Percentiles rank a stretch among this genome's conserved stretches.
Evolutionary conservation across 2,329 filamentous ascomycete genomes (phyloP).

Genomic region (Talaromyces islandicus): DNA sequence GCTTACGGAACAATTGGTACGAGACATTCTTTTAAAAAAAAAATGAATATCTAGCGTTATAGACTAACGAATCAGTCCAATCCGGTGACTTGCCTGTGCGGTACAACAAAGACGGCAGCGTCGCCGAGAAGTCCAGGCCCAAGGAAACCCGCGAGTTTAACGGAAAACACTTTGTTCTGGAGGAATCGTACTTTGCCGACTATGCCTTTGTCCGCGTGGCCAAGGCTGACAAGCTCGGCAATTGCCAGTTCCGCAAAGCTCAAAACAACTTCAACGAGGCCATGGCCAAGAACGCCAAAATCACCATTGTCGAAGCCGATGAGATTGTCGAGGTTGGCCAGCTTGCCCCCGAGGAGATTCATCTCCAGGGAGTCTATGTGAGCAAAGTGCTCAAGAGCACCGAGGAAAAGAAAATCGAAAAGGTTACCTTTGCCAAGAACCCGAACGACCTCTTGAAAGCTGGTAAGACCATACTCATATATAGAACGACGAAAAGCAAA

Average conservation of each 20-base stretch:
- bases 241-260: slow-evolving; percentile 71
- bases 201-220: slow-evolving; percentile 71
- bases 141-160: slow-evolving; percentile 69
- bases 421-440: slow-evolving; percentile 69
- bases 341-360: slow-evolving; percentile 66
- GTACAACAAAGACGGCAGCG: slow-evolving; percentile 72
- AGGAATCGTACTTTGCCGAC: slow-evolving; percentile 69
- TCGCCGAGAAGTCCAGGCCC: slow-evolving; percentile 63
- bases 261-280: slow-evolving; percentile 69
- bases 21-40: neutral
- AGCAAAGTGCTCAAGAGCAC: slow-evolving; percentile 73
- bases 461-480: slow-evolving; percentile 37
- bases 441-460: slow-evolving; percentile 41
- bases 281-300: slow-evolving; percentile 73
- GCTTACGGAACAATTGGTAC: slow-evolving; percentile 65
- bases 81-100: slow-evolving; percentile 58
- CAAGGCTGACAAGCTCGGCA: slow-evolving; percentile 71
- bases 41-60: no score
- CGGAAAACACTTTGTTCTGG: slow-evolving; percentile 68
- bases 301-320: slow-evolving; percentile 80
- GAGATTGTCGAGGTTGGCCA: slow-evolving; percentile 71
- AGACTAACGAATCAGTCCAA: slow-evolving; percentile 32
- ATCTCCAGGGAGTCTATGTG: slow-evolving; percentile 80
- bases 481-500: no score
- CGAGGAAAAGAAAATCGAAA: slow-evolving; percentile 67